Evolutionary conservation across 2,329 filamentous ascomycete species (phyloP).

Genomic region (Paraphoma sp.): DNA sequence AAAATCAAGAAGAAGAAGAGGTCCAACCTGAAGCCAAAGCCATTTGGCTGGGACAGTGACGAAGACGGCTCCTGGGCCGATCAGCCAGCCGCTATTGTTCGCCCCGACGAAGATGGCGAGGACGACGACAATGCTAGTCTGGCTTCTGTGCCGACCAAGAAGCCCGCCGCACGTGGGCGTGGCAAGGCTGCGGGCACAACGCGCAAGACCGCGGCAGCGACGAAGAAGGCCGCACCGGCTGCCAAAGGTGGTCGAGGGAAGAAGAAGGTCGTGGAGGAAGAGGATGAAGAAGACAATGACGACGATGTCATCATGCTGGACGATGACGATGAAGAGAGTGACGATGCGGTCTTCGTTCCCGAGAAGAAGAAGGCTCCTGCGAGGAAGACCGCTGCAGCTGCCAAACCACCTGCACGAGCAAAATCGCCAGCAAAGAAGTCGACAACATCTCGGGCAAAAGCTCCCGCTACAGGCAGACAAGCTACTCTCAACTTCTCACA

Average conservation of each 20-base stretch:
- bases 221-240: constrained; percentile 45
- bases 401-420: constrained; percentile 22
- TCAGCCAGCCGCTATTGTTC: constrained; percentile 70
- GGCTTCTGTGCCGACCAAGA: constrained; percentile 42
- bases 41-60: constrained; percentile 86
- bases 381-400: constrained; percentile 31
- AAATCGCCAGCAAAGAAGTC: constrained; percentile 39
- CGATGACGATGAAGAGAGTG: constrained; percentile 57
- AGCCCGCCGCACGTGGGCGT: constrained; percentile 54
- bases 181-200: constrained; percentile 50
- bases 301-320: constrained; percentile 53
- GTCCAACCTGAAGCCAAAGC: constrained; percentile 73
- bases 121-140: constrained; percentile 47
- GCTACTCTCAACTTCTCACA: constrained; percentile 53
- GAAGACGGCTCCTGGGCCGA: constrained; percentile 86
- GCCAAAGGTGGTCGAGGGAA: constrained; percentile 49
- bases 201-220: constrained; percentile 28
- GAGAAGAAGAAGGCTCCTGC: constrained; percentile 35
- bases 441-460: constrained; percentile 23
- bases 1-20: constrained; percentile 63
- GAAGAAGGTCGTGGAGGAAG: constrained; percentile 50
- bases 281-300: constrained; percentile 49
- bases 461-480: constrained; percentile 39
- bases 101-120: constrained; percentile 57
- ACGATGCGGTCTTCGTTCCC: constrained; percentile 52